These are phyloP conservation scores for Tephrocybe rancida DNA, from an alignment of 768 basidiomycete genomes.

Conservation along the genomic window DNA sequence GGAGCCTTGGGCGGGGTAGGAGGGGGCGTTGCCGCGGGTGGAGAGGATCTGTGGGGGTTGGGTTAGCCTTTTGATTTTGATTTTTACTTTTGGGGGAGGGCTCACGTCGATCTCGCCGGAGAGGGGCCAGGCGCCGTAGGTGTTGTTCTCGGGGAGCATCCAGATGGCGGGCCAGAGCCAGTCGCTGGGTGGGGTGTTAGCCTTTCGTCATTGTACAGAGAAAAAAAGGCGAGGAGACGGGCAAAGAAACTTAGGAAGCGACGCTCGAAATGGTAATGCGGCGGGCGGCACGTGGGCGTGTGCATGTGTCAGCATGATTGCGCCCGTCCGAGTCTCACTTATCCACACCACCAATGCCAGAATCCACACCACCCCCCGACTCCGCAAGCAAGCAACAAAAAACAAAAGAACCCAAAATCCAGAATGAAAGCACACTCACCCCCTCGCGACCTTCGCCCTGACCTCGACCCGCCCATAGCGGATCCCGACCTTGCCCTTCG, in stretches of 20 bases:
- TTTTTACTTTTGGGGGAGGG: conserved; percentile 13
- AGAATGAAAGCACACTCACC: conserved; percentile 42
- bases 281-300: neutral
- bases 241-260: too few relatives aligned
- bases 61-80: conserved; percentile 2
- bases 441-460: conserved; percentile 60
- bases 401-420: conserved; percentile 36
- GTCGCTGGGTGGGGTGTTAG: conserved; percentile 30
- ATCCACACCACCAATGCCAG: conserved; percentile 3
- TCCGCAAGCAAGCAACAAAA: conserved; percentile 21
- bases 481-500: conserved; percentile 59
- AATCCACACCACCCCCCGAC: conserved; percentile 4
- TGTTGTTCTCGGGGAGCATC: conserved; percentile 68
- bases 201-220: neutral
- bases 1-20: conserved; percentile 57
- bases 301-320: too few relatives aligned
- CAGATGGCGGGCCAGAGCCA: conserved; percentile 82
- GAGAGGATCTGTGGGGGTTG: conserved; percentile 56
- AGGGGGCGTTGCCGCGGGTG: conserved; percentile 58
- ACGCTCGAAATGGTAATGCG: neutral
- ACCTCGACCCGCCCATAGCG: conserved; percentile 65
- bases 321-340: too few relatives aligned
- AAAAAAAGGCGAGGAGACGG: neutral
- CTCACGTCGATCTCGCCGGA: conserved; percentile 54
- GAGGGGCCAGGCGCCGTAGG: conserved; percentile 66